Evolutionary conservation across 2,329 filamentous ascomycete species (phyloP).

Genomic region (Colletotrichum gigasporum): DNA sequence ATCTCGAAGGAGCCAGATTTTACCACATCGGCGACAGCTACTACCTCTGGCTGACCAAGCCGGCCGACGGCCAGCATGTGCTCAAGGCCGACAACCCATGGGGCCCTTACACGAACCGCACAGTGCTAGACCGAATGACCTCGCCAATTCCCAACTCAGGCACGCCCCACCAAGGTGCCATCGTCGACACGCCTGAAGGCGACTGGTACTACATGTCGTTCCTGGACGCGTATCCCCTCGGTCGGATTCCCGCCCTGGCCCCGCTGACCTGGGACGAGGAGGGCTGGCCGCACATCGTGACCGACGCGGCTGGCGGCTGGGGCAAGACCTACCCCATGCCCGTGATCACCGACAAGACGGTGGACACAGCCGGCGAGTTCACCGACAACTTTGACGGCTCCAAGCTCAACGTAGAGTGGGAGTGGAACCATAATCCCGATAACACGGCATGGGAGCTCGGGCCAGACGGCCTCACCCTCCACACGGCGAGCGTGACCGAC

Average conservation of each 20-base stretch:
- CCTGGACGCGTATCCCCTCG: constrained; percentile 61
- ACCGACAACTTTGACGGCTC: constrained; percentile 39
- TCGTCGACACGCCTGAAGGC: constrained; percentile 60
- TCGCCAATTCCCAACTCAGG: constrained; percentile 48
- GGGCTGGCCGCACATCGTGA: constrained; percentile 56
- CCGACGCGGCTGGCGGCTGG: constrained; percentile 52
- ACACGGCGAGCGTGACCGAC: constrained; percentile 58
- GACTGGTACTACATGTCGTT: constrained; percentile 69
- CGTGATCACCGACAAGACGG: constrained; percentile 24
- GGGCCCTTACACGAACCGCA: constrained; percentile 57
- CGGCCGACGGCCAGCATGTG: constrained; percentile 54
- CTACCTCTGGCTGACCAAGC: constrained; percentile 59
- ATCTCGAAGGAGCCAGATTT: constrained; percentile 59
- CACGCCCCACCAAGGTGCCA: constrained; percentile 62
- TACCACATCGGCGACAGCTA: constrained; percentile 64
- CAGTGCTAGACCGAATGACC: constrained; percentile 46
- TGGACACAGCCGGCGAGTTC: constrained; percentile 22
- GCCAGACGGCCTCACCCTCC: constrained; percentile 49
- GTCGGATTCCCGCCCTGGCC: constrained; percentile 65
- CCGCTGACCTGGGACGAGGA: constrained; percentile 56
- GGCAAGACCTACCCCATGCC: constrained; percentile 48
- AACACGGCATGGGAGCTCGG: constrained; percentile 53
- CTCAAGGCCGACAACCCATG: constrained; percentile 56
- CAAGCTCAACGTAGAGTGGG: constrained; percentile 56
- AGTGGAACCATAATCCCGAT: constrained; percentile 71